Conservation (phyloP, 1,284 basidiomycete species). For the Cryptococcus amylolentus region DNA sequence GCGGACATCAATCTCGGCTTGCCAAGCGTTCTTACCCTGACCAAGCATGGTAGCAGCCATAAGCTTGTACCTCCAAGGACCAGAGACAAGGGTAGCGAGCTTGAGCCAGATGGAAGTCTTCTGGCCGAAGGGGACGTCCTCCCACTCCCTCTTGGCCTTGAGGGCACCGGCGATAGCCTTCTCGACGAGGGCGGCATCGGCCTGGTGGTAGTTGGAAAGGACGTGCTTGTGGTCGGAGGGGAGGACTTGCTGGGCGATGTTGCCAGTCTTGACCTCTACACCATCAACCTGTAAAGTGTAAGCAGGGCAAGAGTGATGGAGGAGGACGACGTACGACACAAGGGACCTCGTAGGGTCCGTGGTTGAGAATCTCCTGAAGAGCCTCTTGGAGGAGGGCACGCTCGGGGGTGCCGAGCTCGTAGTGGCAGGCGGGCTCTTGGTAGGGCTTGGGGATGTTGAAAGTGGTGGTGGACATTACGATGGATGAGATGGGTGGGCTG, state of each 20-base stretch:
- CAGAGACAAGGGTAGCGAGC: constrained; percentile 87
- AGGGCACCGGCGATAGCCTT: constrained; percentile 86
- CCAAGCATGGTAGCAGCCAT: constrained; percentile 97
- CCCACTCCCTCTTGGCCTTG: constrained; percentile 82
- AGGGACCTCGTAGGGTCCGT: constrained; percentile 85
- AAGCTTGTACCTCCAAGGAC: constrained; percentile 91
- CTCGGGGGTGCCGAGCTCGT: constrained; percentile 76
- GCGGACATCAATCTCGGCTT: constrained; percentile 98
- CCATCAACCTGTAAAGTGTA: not conserved
- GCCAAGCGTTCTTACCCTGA: constrained; percentile 99
- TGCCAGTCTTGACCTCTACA: constrained; percentile 74
- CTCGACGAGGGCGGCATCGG: constrained; percentile 69
- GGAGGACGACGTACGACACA: constrained; percentile 87
- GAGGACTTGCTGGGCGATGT: constrained; percentile 71
- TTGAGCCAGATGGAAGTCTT: constrained; percentile 97
- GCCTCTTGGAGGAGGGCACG: constrained; percentile 71
- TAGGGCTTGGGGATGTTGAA: too few species aligned
- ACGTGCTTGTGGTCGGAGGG: constrained; percentile 77
- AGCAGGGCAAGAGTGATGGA: constrained; percentile 52
- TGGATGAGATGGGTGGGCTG: too few species aligned
- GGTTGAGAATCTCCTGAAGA: constrained; percentile 72
- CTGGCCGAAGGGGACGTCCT: constrained; percentile 91
- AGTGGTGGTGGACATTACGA: too few species aligned
- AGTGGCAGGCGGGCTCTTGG: constrained; percentile 46
- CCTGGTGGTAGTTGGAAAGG: constrained; percentile 86